These are phyloP conservation scores for Phragmites australis DNA, from an alignment of 176 grass and related monocot genomes.

Conservation along the genomic window DNA sequence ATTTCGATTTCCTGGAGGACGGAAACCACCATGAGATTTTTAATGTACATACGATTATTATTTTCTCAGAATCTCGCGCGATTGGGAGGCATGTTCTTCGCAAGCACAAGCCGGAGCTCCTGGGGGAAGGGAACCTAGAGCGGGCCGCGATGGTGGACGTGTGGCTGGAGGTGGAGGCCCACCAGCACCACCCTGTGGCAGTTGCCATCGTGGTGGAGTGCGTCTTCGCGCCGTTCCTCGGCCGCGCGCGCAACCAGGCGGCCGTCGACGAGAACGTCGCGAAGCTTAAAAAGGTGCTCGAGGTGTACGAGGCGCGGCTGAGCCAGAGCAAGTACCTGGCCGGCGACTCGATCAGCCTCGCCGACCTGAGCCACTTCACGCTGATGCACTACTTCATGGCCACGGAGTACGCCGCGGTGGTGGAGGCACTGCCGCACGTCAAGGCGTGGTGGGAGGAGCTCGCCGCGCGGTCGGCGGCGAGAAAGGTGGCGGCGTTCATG, in stretches of 20 bases:
- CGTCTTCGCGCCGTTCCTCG: conserved; percentile 4
- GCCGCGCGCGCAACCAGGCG: conserved; percentile 34
- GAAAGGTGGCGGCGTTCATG: conserved; percentile 22
- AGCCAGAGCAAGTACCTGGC: conserved; percentile 30
- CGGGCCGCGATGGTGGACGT: conserved; percentile 22
- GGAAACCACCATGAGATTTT: too few relatives aligned
- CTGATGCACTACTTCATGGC: conserved; percentile 39
- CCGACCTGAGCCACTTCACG: conserved; percentile 57
- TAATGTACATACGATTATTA: not conserved
- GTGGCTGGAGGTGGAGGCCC: conserved; percentile 44
- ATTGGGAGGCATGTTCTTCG: conserved; percentile 23
- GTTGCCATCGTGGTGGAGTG: conserved; percentile 8
- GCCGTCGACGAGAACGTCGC: conserved; percentile 30
- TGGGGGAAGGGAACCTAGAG: not conserved
- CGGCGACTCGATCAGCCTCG: conserved; percentile 43
- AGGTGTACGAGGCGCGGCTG: conserved; percentile 47
- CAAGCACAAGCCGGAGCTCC: conserved; percentile 25
- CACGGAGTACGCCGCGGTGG: conserved; percentile 22
- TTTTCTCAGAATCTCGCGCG: conserved; percentile 24
- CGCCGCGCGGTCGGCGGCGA: conserved; percentile 34
- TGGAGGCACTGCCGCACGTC: conserved; percentile 35
- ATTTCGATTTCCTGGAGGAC: too few relatives aligned
- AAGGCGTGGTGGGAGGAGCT: conserved; percentile 56
- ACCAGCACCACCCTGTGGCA: conserved; percentile 6
- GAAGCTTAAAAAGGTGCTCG: conserved; percentile 38